phyloP scores from a whole-genome alignment of 257 asterid genomes.

The Jacaranda copaia region DNA sequence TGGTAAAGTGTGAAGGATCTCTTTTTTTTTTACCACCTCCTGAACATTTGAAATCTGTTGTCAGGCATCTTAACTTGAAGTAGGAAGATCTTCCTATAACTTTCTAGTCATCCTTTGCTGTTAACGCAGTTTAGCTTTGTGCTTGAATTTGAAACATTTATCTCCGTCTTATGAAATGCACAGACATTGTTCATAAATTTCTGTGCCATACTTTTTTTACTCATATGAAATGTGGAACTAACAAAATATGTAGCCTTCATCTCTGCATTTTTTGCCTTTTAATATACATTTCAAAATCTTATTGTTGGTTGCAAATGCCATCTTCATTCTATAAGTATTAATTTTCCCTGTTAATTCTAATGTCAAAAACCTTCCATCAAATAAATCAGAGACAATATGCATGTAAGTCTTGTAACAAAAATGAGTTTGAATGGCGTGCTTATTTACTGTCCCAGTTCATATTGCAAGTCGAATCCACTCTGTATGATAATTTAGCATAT shows the following conservation, averaged over 20 bases:
- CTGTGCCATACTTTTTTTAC: too few species aligned
- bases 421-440: neutral
- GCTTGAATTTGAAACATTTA: neutral
- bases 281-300: neutral
- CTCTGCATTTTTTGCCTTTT: neutral
- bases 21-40: neutral
- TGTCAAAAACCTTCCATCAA: neutral
- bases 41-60: neutral
- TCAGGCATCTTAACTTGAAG: neutral
- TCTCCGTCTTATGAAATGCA: neutral
- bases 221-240: neutral
- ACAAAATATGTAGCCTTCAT: neutral
- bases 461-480: constrained; percentile 9
- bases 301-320: too few species aligned
- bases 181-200: too few species aligned
- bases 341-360: neutral
- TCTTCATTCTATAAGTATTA: neutral
- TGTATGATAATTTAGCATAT: neutral
- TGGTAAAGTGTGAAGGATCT: neutral
- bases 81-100: neutral
- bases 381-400: neutral
- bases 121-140: constrained; percentile 6
- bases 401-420: neutral
- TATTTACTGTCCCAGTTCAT: constrained; percentile 9
- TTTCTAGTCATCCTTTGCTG: neutral